Evolutionary conservation across 2,329 filamentous ascomycete species (phyloP).

Genomic region (Scytalidium lignicola): DNA sequence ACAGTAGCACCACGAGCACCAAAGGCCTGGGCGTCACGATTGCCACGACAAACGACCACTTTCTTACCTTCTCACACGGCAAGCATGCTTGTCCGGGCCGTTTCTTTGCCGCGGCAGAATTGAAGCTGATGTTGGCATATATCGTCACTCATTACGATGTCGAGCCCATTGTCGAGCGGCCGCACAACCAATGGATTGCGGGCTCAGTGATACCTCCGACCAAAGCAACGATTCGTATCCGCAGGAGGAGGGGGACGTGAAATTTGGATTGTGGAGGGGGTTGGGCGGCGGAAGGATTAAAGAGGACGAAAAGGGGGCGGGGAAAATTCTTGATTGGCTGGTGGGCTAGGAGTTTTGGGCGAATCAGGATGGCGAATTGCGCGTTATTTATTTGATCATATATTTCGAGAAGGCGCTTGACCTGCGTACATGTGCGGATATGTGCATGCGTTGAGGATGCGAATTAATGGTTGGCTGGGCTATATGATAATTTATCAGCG

Average conservation of each 20-base stretch:
- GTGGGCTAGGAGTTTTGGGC: not conserved
- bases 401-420: not conserved
- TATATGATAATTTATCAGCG: no score
- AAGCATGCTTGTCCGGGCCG: slow-evolving; percentile 19
- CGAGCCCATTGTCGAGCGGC: slow-evolving; percentile 7
- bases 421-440: not conserved
- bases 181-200: slow-evolving; percentile 8
- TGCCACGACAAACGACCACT: slow-evolving; percentile 13
- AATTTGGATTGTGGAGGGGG: not conserved
- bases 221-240: slow-evolving; percentile 11
- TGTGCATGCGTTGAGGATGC: no score
- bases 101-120: slow-evolving; percentile 18
- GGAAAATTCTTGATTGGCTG: not conserved
- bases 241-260: slow-evolving; percentile 3
- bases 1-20: not conserved
- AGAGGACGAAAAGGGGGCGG: no score
- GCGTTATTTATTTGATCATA: not conserved
- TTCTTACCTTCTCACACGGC: slow-evolving; percentile 13
- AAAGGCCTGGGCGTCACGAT: slow-evolving; percentile 1
- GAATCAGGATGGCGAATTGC: not conserved
- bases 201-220: slow-evolving; percentile 12
- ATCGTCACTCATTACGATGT: slow-evolving; percentile 20
- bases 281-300: not conserved
- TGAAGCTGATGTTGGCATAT: slow-evolving; percentile 22
- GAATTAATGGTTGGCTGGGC: no score